phyloP scores from a whole-genome alignment of 305 asterid genomes.

The Solanum hybrid region DNA sequence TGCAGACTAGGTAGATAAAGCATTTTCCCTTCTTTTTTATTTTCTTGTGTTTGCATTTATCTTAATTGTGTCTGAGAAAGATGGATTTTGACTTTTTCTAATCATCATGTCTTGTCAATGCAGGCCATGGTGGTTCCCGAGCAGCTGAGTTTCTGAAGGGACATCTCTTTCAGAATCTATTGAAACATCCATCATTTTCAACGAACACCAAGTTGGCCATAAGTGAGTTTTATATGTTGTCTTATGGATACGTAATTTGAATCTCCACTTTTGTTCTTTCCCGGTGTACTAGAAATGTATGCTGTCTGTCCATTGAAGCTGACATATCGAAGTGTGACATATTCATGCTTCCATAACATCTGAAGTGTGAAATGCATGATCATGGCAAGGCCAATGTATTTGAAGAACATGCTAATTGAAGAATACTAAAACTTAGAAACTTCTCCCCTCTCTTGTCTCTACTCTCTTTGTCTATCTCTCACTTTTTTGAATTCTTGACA shows the following conservation, averaged over 20 bases:
- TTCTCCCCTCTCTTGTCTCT: neutral
- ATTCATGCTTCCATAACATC: neutral
- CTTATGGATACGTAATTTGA: neutral
- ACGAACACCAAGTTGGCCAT: conserved; percentile 65
- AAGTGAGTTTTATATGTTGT: conserved; percentile 46
- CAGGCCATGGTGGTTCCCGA: conserved; percentile 99
- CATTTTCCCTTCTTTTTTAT: neutral
- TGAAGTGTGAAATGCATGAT: neutral
- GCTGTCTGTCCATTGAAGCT: neutral
- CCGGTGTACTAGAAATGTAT: neutral
- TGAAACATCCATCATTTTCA: conserved; percentile 71
- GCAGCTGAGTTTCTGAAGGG: conserved; percentile 93
- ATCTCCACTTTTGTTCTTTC: neutral
- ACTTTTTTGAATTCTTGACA: neutral
- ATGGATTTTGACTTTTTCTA: neutral
- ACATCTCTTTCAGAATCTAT: conserved; percentile 85
- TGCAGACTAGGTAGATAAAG: neutral
- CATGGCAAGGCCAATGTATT: neutral
- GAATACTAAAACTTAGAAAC: neutral
- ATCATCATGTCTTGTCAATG: conserved; percentile 6
- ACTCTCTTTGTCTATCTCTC: neutral
- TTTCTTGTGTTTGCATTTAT: neutral
- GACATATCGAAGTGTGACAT: neutral
- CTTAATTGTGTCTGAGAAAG: neutral
- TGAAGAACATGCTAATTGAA: neutral